phyloP scores from a whole-genome alignment of 768 basidiomycete genomes.

The Polyporus arcularius region DNA sequence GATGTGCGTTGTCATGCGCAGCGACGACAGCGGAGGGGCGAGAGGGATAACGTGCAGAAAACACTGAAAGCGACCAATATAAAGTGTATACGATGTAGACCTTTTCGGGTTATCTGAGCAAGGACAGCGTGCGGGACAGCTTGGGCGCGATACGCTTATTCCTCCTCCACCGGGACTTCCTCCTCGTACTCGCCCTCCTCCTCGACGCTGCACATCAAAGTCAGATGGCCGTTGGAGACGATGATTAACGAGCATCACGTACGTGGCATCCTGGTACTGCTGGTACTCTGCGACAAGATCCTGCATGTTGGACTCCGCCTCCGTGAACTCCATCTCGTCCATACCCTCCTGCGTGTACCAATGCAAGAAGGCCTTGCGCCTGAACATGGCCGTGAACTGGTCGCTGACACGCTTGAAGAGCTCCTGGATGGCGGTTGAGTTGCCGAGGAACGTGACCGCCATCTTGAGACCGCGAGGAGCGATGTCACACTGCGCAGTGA shows the following conservation, averaged over 20 bases:
- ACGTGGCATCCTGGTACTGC: conserved; percentile 95
- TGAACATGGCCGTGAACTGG: conserved; percentile 99
- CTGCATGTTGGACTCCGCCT: conserved; percentile 99
- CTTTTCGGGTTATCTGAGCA: conserved; percentile 27
- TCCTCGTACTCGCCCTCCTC: conserved; percentile 92
- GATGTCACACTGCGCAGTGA: conserved; percentile 98
- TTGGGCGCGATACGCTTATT: conserved; percentile 26
- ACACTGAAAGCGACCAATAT: conserved; percentile 34
- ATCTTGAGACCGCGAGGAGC: conserved; percentile 94
- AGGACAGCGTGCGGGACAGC: conserved; percentile 4
- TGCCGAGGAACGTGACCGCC: conserved; percentile 97
- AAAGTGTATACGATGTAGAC: conserved; percentile 32
- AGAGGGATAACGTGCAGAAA: conserved; percentile 21
- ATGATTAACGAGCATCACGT: conserved; percentile 36
- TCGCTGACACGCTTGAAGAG: conserved; percentile 98
- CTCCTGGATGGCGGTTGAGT: conserved; percentile 96
- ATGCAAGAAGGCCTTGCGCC: conserved; percentile 97
- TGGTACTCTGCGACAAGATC: conserved; percentile 98
- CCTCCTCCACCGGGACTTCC: conserved; percentile 61
- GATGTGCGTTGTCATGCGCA: conserved; percentile 16
- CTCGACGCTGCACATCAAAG: conserved; percentile 55
- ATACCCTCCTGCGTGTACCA: conserved; percentile 99
- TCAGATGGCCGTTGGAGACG: conserved; percentile 5
- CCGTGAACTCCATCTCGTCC: conserved; percentile 99
- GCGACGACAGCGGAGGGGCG: conserved; percentile 8